Percentiles rank a stretch among this genome's conserved stretches.
These are phyloP conservation scores for Vinca major DNA, from an alignment of 305 asterid genomes.

Conservation along the genomic window DNA sequence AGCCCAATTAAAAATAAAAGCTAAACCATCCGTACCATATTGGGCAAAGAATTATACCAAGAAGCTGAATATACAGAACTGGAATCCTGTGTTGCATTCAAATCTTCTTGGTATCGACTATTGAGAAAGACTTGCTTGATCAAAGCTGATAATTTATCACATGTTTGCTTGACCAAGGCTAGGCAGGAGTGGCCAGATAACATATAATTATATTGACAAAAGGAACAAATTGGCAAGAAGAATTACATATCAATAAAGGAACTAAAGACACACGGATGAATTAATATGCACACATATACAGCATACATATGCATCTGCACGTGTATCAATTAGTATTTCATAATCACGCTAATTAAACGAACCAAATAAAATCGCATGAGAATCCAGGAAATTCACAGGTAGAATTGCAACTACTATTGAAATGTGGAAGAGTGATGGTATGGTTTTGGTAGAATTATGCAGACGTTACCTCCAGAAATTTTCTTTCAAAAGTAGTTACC, in stretches of 20 bases:
- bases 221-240: not conserved
- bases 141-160: not conserved
- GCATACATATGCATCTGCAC: not conserved
- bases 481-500: slow-evolving; percentile 33
- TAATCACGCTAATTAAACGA: not conserved
- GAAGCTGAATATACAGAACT: not conserved
- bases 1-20: not conserved
- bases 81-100: not conserved
- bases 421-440: not conserved
- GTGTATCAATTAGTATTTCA: not conserved
- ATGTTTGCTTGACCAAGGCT: not conserved
- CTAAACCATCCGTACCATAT: not conserved
- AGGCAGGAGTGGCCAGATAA: not conserved
- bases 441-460: not conserved
- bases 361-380: not conserved
- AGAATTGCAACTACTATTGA: not conserved
- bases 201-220: not conserved
- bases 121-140: not conserved
- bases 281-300: not conserved
- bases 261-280: not conserved
- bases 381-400: not conserved
- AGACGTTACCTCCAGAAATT: slow-evolving; percentile 1
- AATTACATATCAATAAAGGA: not conserved
- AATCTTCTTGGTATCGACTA: not conserved
- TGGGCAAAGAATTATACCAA: not conserved